Conservation (phyloP, 23 red algal genomes). For the Chondrus crispus region DNA sequence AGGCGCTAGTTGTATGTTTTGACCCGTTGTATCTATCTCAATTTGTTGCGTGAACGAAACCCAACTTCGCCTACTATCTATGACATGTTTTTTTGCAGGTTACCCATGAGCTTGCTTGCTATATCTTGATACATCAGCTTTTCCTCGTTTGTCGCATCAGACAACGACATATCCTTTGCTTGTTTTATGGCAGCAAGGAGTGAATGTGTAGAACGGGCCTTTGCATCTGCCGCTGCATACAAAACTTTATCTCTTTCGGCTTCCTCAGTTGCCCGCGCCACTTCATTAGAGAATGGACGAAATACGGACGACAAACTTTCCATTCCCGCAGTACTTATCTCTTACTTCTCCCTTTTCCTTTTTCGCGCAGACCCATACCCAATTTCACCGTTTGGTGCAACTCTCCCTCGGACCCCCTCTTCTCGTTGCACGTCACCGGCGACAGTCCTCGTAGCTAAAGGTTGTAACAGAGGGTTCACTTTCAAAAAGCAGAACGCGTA, state of each 20-base stretch:
- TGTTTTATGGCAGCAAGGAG: not conserved
- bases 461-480: not conserved
- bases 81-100: not conserved
- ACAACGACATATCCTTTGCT: not conserved
- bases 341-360: not conserved
- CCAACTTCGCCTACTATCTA: not conserved
- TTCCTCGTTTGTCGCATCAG: not conserved
- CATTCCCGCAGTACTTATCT: not conserved
- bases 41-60: not conserved
- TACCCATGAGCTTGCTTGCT: not conserved
- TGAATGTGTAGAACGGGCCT: not conserved
- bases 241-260: not conserved
- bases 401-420: not conserved
- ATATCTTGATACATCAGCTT: not conserved
- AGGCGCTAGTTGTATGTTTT: too few species aligned
- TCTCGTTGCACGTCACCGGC: not conserved
- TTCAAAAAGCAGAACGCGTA: constrained; percentile 23
- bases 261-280: not conserved
- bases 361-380: not conserved
- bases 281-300: not conserved
- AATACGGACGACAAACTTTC: not conserved
- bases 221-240: constrained; percentile 5
- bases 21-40: too few species aligned
- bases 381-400: not conserved
- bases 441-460: not conserved